These are phyloP conservation scores for Xylaria grammica DNA, from an alignment of 495 filamentous ascomycete genomes.

Conservation along the genomic window DNA sequence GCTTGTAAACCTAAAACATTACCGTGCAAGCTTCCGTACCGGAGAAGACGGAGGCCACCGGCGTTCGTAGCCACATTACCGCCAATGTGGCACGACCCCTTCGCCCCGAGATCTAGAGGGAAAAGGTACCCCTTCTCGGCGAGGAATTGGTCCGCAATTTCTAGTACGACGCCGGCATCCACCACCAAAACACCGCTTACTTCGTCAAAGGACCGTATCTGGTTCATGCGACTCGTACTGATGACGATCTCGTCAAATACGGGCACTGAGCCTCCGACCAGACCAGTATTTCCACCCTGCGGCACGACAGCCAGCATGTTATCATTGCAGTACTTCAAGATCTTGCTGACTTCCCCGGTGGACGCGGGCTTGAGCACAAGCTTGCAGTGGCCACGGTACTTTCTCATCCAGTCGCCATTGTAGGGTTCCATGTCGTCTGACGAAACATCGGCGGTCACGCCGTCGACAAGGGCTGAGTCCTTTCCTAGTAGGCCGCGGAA, in stretches of 20 bases:
- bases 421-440: slow-evolving; percentile 84
- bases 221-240: slow-evolving; percentile 85
- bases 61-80: slow-evolving; percentile 99
- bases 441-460: slow-evolving; percentile 69
- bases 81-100: slow-evolving; percentile 96
- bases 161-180: slow-evolving; percentile 90
- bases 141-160: slow-evolving; percentile 83
- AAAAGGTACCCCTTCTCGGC: slow-evolving; percentile 83
- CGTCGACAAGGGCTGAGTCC: slow-evolving; percentile 82
- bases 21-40: slow-evolving; percentile 94
- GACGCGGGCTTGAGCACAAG: slow-evolving; percentile 84
- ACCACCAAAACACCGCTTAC: slow-evolving; percentile 89
- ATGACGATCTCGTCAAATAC: slow-evolving; percentile 98
- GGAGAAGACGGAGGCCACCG: slow-evolving; percentile 84
- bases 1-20: slow-evolving; percentile 91
- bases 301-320: slow-evolving; percentile 92
- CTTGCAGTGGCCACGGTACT: slow-evolving; percentile 89
- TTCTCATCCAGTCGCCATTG: slow-evolving; percentile 99
- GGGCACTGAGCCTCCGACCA: slow-evolving; percentile 93
- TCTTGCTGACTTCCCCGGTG: slow-evolving; percentile 83
- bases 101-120: slow-evolving; percentile 93
- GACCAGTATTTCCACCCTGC: slow-evolving; percentile 93
- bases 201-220: slow-evolving; percentile 88
- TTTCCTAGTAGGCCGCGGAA: slow-evolving; percentile 79
- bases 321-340: slow-evolving; percentile 92